Evolutionary conservation across 163 green algal genomes (phyloP).

Genomic region (Scenedesmus sp.): DNA sequence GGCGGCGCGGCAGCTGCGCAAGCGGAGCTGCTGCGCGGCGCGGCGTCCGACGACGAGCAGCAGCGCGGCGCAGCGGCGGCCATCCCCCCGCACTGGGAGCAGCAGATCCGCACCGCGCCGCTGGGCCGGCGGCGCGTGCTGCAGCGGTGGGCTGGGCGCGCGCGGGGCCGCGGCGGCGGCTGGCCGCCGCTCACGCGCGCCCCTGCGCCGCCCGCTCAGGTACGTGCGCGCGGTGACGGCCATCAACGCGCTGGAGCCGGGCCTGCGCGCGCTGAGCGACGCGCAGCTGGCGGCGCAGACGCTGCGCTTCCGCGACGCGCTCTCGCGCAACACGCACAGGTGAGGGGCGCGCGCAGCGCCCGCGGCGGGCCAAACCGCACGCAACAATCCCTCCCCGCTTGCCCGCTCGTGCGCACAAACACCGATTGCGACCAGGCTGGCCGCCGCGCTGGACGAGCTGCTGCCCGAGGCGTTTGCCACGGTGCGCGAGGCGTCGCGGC

Average conservation of each 20-base stretch:
- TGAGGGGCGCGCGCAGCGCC: neutral
- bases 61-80: too few relatives aligned
- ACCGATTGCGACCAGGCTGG: neutral
- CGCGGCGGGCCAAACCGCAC: too few relatives aligned
- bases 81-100: constrained; percentile 58
- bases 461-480: constrained; percentile 92
- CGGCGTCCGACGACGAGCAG: too few relatives aligned
- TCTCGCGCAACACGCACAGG: constrained; percentile 23
- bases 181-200: too few relatives aligned
- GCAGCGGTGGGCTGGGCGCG: constrained; percentile 53
- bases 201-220: constrained; percentile 39
- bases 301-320: constrained; percentile 14
- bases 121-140: constrained; percentile 58
- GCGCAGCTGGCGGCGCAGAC: constrained; percentile 78
- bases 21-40: too few relatives aligned
- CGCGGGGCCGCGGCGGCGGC: constrained; percentile 29
- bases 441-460: constrained; percentile 74
- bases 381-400: too few relatives aligned
- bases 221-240: constrained; percentile 66
- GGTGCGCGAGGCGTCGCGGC: constrained; percentile 85
- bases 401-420: neutral
- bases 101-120: constrained; percentile 54
- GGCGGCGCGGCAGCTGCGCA: too few relatives aligned
- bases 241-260: constrained; percentile 77
- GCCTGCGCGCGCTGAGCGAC: constrained; percentile 68